Evolutionary conservation across 164 flowering plant genomes (phyloP).

Genomic region (Buxus sempervirens): DNA sequence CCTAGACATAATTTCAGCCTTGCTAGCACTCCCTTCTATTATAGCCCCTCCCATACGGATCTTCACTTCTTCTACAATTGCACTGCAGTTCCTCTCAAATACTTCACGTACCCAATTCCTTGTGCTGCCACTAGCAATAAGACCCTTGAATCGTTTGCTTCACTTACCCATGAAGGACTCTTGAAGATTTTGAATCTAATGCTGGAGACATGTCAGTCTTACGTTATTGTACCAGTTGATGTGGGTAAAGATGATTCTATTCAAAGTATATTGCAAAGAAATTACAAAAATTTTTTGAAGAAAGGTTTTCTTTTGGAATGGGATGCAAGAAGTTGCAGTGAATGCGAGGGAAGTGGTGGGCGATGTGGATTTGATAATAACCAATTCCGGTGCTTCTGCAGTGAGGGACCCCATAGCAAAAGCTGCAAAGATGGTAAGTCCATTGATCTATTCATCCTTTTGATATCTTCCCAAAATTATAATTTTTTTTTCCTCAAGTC

Average conservation of each 20-base stretch:
- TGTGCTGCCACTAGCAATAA: slow-evolving; percentile 25
- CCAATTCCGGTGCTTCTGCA: slow-evolving; percentile 41
- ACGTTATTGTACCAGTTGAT: slow-evolving; percentile 32
- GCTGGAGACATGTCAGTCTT: slow-evolving; percentile 24
- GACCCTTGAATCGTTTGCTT: slow-evolving; percentile 27
- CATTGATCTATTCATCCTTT: too few species aligned
- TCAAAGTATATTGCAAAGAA: background rate
- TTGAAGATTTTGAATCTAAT: slow-evolving; percentile 23
- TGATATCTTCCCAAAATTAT: too few species aligned
- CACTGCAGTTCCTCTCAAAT: background rate
- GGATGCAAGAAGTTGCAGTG: slow-evolving; percentile 37
- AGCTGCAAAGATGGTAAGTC: slow-evolving; percentile 9
- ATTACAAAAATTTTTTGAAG: slow-evolving; percentile 16
- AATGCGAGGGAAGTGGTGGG: slow-evolving; percentile 34
- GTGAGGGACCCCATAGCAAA: slow-evolving; percentile 30
- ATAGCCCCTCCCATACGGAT: slow-evolving; percentile 12
- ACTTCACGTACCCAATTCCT: slow-evolving; percentile 8
- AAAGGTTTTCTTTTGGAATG: slow-evolving; percentile 48
- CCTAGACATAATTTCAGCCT: slow-evolving; percentile 39
- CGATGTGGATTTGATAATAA: slow-evolving; percentile 39
- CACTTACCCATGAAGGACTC: slow-evolving; percentile 25
- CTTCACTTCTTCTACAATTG: slow-evolving; percentile 48
- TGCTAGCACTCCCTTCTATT: slow-evolving; percentile 26
- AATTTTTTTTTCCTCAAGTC: background rate
- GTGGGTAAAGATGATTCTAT: slow-evolving; percentile 5